These are phyloP conservation scores for Teratosphaeria epicoccoides DNA, from an alignment of 2,329 filamentous ascomycete genomes.

Conservation along the genomic window DNA sequence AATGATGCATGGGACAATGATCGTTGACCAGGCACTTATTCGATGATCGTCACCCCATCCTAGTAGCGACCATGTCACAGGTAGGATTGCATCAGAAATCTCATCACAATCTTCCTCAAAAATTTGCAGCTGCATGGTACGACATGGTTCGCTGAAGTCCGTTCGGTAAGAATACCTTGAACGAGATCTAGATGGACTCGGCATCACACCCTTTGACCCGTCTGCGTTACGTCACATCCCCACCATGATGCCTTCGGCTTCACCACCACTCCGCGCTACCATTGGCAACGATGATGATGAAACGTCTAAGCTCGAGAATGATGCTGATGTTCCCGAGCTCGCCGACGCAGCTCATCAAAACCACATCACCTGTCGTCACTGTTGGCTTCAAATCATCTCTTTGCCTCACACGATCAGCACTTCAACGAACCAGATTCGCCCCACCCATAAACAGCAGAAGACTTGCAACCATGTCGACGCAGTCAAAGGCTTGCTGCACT, in stretches of 20 bases:
- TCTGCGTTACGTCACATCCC: neutral
- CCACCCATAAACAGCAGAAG: neutral
- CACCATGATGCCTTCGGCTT: neutral
- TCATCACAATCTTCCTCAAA: no score
- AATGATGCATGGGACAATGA: no score
- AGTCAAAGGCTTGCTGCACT: conserved; percentile 36
- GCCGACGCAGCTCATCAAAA: neutral
- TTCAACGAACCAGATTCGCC: neutral
- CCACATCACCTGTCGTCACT: neutral
- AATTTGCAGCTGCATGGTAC: no score
- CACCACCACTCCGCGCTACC: neutral
- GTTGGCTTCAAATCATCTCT: neutral
- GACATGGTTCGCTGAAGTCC: no score
- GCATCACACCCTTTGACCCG: neutral
- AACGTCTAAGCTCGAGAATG: neutral
- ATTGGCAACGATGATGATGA: neutral
- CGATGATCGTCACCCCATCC: no score
- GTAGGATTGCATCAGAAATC: no score
- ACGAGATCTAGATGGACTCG: no score
- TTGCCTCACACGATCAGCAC: neutral
- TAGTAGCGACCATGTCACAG: no score
- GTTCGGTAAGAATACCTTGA: no score
- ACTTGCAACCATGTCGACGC: conserved; percentile 20
- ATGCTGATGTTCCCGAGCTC: neutral
- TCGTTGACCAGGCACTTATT: no score